Conservation (phyloP, 129 eudicot species). For the Daucus carota region DH1_v3.0 NC_030387.2:3459501-3460000, state of each 20-base stretch:
- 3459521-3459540: too few species aligned
- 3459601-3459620: conserved; percentile 6
- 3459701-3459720: conserved; percentile 10
- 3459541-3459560: too few species aligned
- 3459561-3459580: too few species aligned
- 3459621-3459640: neutral
- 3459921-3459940: conserved; percentile 69
- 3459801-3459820: conserved; percentile 1
- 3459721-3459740: conserved; percentile 33
- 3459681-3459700: conserved; percentile 18
- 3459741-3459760: neutral
- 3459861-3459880: conserved; percentile 35
- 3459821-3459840: conserved; percentile 2
- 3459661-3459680: conserved; percentile 30
- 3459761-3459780: conserved; percentile 58
- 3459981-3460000: conserved; percentile 70
- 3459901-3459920: conserved; percentile 51
- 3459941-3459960: conserved; percentile 76
- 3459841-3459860: neutral
- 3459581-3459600: neutral
- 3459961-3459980: conserved; percentile 83
- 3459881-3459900: conserved; percentile 79
- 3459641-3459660: neutral
- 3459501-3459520: too few species aligned
- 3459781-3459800: conserved; percentile 31